A percentile compares a stretch with the other conserved stretches of the same genome.
These are phyloP conservation scores for Yarrowia sp. DNA, from an alignment of 805 yeast species.

Conservation along the genomic window DNA sequence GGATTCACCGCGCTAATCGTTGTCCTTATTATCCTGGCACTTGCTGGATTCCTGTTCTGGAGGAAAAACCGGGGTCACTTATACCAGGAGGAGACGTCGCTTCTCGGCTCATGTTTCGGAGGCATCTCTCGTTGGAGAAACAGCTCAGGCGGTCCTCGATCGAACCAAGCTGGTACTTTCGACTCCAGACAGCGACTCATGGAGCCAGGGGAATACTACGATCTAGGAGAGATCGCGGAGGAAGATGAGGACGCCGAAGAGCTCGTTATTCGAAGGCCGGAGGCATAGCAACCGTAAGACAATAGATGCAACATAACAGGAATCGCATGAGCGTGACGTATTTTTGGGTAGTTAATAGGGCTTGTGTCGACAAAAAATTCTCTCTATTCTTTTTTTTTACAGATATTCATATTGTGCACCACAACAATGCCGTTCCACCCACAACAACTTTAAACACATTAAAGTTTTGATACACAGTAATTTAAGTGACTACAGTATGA, in stretches of 20 bases:
- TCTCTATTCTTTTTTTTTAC: too few species aligned
- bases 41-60: slow-evolving; percentile 33
- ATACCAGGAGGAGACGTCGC: slow-evolving; percentile 28
- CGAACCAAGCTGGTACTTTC: neutral
- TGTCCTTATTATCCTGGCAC: slow-evolving; percentile 33
- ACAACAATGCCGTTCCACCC: too few species aligned
- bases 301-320: too few species aligned
- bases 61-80: slow-evolving; percentile 29
- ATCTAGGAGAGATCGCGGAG: slow-evolving; percentile 30
- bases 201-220: slow-evolving; percentile 26
- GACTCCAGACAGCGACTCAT: slow-evolving; percentile 16
- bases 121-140: slow-evolving; percentile 26
- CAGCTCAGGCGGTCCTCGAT: neutral
- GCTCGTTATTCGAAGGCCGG: neutral
- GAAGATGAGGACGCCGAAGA: slow-evolving; percentile 34
- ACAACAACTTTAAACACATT: too few species aligned
- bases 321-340: too few species aligned
- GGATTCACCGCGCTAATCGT: slow-evolving; percentile 41
- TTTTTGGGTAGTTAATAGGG: too few species aligned
- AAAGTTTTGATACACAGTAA: too few species aligned
- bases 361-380: too few species aligned
- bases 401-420: too few species aligned
- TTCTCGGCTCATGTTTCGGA: slow-evolving; percentile 20
- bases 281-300: neutral
- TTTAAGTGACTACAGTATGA: too few species aligned